Base-by-base conservation (phyloP, 768 basidiomycete species). In the Amanita pallidorosea region DNA sequence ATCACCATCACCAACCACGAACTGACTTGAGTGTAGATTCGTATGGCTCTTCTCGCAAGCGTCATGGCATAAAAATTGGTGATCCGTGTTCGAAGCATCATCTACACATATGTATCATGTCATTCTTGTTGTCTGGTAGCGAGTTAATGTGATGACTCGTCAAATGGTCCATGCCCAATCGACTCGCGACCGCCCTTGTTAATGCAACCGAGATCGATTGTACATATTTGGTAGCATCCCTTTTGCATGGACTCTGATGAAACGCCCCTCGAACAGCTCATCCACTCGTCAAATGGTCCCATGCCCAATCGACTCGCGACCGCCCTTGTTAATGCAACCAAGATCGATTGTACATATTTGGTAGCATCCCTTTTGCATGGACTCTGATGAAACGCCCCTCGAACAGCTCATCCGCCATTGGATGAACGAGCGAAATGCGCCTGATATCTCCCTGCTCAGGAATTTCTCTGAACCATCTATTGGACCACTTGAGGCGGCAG, bases 381-480 rank as follows among this genome's bases (percentile, higher is more conserved):
- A 65, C 9, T 13, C 64, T 5, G 65, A 68, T 4, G 79, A 81
- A 51, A 81, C 83, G 4, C 78, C 80, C 0, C 65, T 90, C 2
- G 77, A 86, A 40, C 71, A 79, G 55, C 75, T 92, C 42, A 85
- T 80, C 45, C 76, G 87, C 27, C 83, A 86, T 57, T 92, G 89
- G 89, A 80, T 83, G 72, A 86, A 90, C 69, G 89, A 92, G 58
- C 70, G 89, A 40, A 80, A 86, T 57, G 78, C 85, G 6, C 89
- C 88, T 2, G 88, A 91, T 58, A 76, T 92, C 68, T 92, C 22
- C 79, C 83, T 7, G 77, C 79, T 3, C 85, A 86, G 53, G 85
- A 86, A 54, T 75, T 75, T 36, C 67, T 91, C 2, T 92, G 50
- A 73, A 76, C 7, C 66, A 70, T 20, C 58, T 91, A 44, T 67